These are phyloP conservation scores for Leishmania arabica DNA, from an alignment of 208 protist species.

Conservation along the genomic window DNA sequence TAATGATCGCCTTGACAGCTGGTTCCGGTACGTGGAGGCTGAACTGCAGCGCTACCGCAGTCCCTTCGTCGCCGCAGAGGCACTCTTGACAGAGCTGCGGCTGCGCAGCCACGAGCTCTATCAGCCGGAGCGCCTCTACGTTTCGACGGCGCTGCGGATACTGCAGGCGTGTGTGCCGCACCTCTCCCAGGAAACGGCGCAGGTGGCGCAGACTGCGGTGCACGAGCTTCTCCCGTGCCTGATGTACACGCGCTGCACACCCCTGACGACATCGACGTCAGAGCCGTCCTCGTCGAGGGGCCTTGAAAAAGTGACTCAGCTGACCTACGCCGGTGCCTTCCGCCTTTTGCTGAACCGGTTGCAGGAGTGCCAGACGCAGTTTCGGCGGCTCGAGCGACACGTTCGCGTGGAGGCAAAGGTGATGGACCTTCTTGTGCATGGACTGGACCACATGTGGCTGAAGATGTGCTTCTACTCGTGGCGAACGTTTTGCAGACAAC, in stretches of 20 bases:
- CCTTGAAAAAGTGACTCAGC: slow-evolving; percentile 19
- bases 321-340: slow-evolving; percentile 79
- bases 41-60: slow-evolving; percentile 70
- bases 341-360: slow-evolving; percentile 51
- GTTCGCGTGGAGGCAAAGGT: slow-evolving; percentile 54
- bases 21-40: slow-evolving; percentile 61
- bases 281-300: neutral
- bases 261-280: slow-evolving; percentile 3
- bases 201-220: slow-evolving; percentile 59
- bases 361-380: slow-evolving; percentile 39
- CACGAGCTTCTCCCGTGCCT: slow-evolving; percentile 78
- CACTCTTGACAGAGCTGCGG: slow-evolving; percentile 66
- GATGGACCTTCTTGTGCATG: slow-evolving; percentile 74
- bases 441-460: slow-evolving; percentile 74
- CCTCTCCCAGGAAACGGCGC: slow-evolving; percentile 47
- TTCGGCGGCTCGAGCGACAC: slow-evolving; percentile 43
- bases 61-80: slow-evolving; percentile 85
- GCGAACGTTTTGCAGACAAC: slow-evolving; percentile 59
- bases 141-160: slow-evolving; percentile 72
- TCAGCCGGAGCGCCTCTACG: slow-evolving; percentile 59
- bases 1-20: slow-evolving; percentile 45
- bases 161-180: slow-evolving; percentile 62
- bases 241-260: slow-evolving; percentile 61
- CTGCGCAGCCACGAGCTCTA: slow-evolving; percentile 37
- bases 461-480: slow-evolving; percentile 88